Conservation (phyloP, 139 green algal genomes). For the Nannochloris sp. region DNA sequence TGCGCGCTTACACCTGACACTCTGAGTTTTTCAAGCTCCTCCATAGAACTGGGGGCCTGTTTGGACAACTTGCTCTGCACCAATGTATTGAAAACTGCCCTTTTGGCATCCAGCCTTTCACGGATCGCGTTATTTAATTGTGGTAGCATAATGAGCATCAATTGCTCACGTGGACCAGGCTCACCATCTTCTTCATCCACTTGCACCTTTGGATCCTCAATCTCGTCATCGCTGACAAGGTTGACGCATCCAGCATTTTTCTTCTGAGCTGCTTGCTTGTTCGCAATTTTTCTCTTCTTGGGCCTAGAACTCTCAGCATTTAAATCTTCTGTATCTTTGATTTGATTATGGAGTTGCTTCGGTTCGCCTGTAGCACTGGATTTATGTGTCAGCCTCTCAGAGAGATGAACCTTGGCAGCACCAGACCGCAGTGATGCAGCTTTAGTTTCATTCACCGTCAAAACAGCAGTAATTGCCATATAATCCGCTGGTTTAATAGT, state of each 20-base stretch:
- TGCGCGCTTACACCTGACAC: conserved; percentile 13
- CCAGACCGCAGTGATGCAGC: neutral
- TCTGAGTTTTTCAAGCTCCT: conserved; percentile 4
- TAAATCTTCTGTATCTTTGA: neutral
- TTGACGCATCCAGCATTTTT: neutral
- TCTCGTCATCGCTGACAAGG: neutral
- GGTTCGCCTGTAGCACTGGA: too few species aligned
- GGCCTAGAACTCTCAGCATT: too few species aligned
- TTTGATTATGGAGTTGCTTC: neutral
- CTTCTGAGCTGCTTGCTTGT: neutral
- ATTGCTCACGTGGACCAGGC: neutral
- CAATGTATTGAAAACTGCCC: neutral
- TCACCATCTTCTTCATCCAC: neutral
- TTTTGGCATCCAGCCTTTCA: neutral
- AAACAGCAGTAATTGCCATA: neutral
- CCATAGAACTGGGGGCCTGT: neutral
- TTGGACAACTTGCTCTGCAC: conserved; percentile 7
- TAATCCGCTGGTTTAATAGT: neutral
- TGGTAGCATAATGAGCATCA: conserved; percentile 10
- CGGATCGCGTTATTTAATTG: conserved; percentile 19
- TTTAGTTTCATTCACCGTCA: neutral
- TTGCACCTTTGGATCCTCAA: neutral
- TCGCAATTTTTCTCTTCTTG: neutral
- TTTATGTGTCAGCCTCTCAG: too few species aligned
- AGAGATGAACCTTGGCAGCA: neutral